Base-by-base conservation (phyloP, 352 stramenopile genomes). In the Phytophthora sansomeana region DNA sequence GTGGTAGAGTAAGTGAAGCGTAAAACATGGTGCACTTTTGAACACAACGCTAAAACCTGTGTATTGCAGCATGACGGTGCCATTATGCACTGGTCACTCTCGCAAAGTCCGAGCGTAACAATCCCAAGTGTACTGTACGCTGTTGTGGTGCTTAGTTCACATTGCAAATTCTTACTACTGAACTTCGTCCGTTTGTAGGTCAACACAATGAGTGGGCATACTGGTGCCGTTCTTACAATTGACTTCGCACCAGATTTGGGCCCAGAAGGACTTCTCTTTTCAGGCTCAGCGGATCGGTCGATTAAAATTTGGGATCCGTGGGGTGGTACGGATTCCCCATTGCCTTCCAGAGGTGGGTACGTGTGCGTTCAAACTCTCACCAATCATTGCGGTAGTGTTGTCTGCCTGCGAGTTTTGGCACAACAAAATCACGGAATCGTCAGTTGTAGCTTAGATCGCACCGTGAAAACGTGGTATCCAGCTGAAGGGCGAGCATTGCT, bases 261-360 rank as follows among this genome's bases (percentile, higher is more conserved):
- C 1, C 81, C 77, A 11, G 68, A 81, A 53, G 82, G 80, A 0
- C 46, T 95, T 42, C 77, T 93, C 14, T 86, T 93, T 30, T 85
- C 74, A 6, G 81, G 84, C 16, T 89, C 83, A 14, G 73, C 77
- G 0, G 86, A 94, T 61, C 80, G 86, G 28, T 81, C 75, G 0
- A 90, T 94, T 46, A 89, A 85, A 42, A 63, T 92, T 6, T 93
- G 85, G 85, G 85, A 93, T 48, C 81, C 81, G 10, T 90, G 79
- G 81, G 59, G 78, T 24, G 66, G 57, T 16, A 63, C 67, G 3
- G 77, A 90, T 28, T 72, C 76, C 0, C 67, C 75, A 19, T 39
- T 85, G n/a, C 75, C 80, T 36, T 62, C 49, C 14, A 63, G 46
- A 55, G 52, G 47, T 48, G 59, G 33, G 36, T 74, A 51, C 41